phyloP scores from a whole-genome alignment of 2,329 filamentous ascomycete genomes.

The Ophiocordyceps australis region DNA sequence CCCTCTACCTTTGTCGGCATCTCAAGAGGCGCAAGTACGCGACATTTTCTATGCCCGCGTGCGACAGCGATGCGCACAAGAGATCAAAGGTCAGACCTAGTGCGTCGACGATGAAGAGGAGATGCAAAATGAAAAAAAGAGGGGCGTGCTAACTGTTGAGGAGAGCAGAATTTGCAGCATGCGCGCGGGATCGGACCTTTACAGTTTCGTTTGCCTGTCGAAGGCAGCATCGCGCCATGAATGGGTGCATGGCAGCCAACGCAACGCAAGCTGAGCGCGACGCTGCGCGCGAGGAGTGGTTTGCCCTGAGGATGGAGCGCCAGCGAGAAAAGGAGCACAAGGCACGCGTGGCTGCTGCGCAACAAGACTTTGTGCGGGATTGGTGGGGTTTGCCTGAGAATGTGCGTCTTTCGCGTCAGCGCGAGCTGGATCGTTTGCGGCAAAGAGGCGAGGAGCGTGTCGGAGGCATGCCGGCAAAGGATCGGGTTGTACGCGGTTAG shows the following conservation, averaged over 20 bases:
- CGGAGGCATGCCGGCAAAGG: no score
- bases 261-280: slow-evolving; percentile 77
- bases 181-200: slow-evolving; percentile 71
- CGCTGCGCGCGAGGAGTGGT: slow-evolving; percentile 85
- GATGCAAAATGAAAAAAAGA: not conserved
- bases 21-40: slow-evolving; percentile 67
- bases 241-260: slow-evolving; percentile 77
- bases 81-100: slow-evolving; percentile 52
- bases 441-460: no score
- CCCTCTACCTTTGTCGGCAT: slow-evolving; percentile 65
- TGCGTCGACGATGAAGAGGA: not conserved
- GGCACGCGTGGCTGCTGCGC: slow-evolving; percentile 36
- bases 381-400: slow-evolving; percentile 47
- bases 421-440: no score
- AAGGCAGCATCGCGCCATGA: slow-evolving; percentile 67
- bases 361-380: slow-evolving; percentile 46
- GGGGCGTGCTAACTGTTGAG: no score
- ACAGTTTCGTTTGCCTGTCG: slow-evolving; percentile 80
- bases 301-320: slow-evolving; percentile 55
- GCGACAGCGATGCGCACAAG: slow-evolving; percentile 52
- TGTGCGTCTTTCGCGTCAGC: slow-evolving; percentile 28
- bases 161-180: slow-evolving; percentile 67
- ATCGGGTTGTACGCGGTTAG: no score
- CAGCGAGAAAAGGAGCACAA: slow-evolving; percentile 48
- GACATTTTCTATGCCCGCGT: slow-evolving; percentile 70